Evolutionary conservation across 805 yeast species (phyloP).

Genomic region (Saturnispora bothae): DNA sequence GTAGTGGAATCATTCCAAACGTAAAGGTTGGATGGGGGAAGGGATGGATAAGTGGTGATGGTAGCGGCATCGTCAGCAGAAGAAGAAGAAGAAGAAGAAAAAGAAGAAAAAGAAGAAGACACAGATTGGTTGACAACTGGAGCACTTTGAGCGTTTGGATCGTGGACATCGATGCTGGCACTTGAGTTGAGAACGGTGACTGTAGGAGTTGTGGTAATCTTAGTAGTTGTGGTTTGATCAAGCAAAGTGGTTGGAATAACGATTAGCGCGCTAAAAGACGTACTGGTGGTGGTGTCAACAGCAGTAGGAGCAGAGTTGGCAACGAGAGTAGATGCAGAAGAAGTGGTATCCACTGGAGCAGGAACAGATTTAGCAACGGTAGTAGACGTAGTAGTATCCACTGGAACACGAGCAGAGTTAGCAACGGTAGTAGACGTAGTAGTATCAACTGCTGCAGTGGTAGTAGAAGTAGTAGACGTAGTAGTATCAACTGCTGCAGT

Average conservation of each 20-base stretch:
- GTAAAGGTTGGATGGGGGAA: slow-evolving; percentile 1
- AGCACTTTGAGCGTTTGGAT: too few species aligned
- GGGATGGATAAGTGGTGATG: not conserved
- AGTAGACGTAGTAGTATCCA: not conserved
- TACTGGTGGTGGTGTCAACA: not conserved
- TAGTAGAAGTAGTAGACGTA: not conserved
- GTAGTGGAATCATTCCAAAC: slow-evolving; percentile 4
- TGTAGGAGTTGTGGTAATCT: not conserved
- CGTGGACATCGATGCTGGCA: too few species aligned
- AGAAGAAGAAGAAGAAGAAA: not conserved
- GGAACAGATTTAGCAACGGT: not conserved
- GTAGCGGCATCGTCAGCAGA: not conserved
- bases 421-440: not conserved
- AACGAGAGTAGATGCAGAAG: not conserved
- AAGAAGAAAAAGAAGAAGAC: too few species aligned
- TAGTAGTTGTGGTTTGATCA: not conserved
- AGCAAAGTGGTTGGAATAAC: not conserved
- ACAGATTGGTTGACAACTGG: too few species aligned
- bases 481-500: not conserved
- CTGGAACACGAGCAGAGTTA: not conserved
- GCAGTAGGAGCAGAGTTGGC: not conserved
- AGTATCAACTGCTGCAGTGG: not conserved
- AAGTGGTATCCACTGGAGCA: not conserved
- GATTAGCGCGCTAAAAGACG: not conserved
- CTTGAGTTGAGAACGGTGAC: too few species aligned